Evolutionary conservation across 805 yeast species (phyloP).

Genomic region (Nakazawaea holstii): DNA sequence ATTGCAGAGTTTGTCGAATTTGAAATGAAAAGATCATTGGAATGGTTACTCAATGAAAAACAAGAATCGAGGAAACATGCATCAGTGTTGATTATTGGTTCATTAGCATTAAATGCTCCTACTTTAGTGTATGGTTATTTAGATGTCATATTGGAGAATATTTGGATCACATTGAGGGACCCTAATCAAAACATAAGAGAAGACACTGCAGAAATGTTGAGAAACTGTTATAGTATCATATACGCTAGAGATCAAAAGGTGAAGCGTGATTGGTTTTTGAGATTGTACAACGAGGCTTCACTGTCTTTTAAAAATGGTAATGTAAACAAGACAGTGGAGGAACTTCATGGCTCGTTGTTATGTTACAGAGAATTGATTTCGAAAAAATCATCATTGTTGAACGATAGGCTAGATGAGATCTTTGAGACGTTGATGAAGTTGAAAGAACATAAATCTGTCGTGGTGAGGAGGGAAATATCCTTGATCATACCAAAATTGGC

Average conservation of each 20-base stretch:
- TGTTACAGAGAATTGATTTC: conserved; percentile 75
- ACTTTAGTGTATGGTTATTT: conserved; percentile 75
- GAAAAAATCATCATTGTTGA: conserved; percentile 67
- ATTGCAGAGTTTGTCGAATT: conserved; percentile 91
- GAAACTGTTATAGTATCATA: conserved; percentile 72
- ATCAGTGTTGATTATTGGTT: conserved; percentile 74
- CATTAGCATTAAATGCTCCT: conserved; percentile 85
- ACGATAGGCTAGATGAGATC: conserved; percentile 66
- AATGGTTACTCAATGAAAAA: conserved; percentile 86
- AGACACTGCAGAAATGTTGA: conserved; percentile 81
- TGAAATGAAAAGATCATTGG: conserved; percentile 84
- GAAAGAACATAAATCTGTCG: conserved; percentile 70
- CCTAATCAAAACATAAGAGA: conserved; percentile 65
- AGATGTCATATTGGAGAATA: conserved; percentile 69
- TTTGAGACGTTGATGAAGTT: conserved; percentile 69
- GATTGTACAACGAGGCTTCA: conserved; percentile 36
- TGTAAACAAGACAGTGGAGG: conserved; percentile 40
- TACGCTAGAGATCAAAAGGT: conserved; percentile 70
- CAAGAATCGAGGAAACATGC: conserved; percentile 88
- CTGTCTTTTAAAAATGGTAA: conserved; percentile 21
- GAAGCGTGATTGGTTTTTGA: conserved; percentile 70
- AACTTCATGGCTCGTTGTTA: conserved; percentile 81
- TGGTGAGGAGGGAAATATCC: conserved; percentile 81
- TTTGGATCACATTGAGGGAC: conserved; percentile 87
- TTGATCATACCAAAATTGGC: conserved; percentile 81